Evolutionary conservation across 306 rosid genomes (phyloP), one percentile per base, ranked within the genome.

Genomic region (Castanopsis chinensis): DNA sequence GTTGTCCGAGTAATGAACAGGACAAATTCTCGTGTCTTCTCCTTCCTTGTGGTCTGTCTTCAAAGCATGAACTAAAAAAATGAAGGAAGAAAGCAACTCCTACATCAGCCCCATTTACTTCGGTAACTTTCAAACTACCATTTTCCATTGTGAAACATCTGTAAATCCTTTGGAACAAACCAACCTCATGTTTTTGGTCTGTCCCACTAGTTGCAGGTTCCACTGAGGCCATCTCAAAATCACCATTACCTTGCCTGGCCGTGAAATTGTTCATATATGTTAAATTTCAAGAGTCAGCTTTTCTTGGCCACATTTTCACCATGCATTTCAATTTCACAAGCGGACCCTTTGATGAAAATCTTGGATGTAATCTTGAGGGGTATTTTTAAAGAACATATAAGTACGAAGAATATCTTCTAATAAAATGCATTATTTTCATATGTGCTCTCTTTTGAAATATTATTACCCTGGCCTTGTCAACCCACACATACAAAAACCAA

Each of bases 81-180:
- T 94, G 92, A 81, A 94, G 92, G 75, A 94, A 94, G 91, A 92
- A 94, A 74, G 95, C 97, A 80, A 94, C 95, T 17, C 95, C 97
- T 0, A 70, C 83, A 71, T 88, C 94, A 13, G 81, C 9, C 15
- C 97, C 97, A 13, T 87, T 74, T 49, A 79, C 84, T 76, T 94
- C 90, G 27, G 84, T 78, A 52, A 85, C 86, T 79, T 79, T 84
- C 73, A 69, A 68, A 73, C 87, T 80, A 56, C 73, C 87, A n/a
- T 27, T 80, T 76, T 81, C 86, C 76, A 79, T 86, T 3, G 82
- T 12, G 65, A 88, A 79, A 71, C 57, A 79, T 49, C 89, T 60
- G 72, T 72, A 85, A 75, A 92, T 86, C 81, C 84, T 88, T 80
- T 69, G 78, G 71, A 89, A 73, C 80, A 88, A 83, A 58, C 91